Conservation (phyloP, 2,329 filamentous ascomycete species). For the Fusarium pilosicola region DNA sequence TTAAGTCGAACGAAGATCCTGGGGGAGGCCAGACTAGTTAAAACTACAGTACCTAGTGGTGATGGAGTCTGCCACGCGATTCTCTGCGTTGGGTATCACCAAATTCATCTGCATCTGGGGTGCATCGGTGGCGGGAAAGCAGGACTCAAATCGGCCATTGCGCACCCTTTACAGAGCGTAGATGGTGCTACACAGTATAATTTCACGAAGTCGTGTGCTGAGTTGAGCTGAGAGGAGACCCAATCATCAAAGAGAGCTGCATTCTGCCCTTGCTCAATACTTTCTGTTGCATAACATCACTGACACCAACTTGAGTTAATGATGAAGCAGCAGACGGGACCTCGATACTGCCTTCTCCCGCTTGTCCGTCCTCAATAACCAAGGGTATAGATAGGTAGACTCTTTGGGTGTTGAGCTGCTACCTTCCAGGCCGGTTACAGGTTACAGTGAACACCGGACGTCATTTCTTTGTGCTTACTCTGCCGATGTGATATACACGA, state of each 20-base stretch:
- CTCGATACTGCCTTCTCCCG: conserved; percentile 2
- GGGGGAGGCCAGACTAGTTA: background rate
- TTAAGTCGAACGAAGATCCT: background rate
- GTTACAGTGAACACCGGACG: background rate
- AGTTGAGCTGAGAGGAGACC: conserved; percentile 3
- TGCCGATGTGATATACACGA: background rate
- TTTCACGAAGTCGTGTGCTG: background rate
- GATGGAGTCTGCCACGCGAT: conserved; percentile 11
- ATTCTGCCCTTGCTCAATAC: conserved; percentile 5
- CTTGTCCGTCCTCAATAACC: conserved; percentile 20
- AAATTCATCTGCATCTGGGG: conserved; percentile 1
- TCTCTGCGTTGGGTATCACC: conserved; percentile 8
- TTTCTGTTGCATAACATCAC: conserved; percentile 1
- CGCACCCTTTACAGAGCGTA: conserved; percentile 1
- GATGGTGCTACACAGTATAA: conserved; percentile 9
- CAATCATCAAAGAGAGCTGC: conserved; percentile 10
- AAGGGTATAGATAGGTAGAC: conserved; percentile 1
- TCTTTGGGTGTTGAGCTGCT: background rate
- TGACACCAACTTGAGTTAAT: background rate
- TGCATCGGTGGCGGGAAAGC: background rate
- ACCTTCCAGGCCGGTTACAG: background rate
- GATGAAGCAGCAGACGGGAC: background rate
- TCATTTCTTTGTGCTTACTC: conserved; percentile 16
- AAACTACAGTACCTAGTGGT: background rate
- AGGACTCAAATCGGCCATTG: conserved; percentile 8